Evolutionary conservation across 2,329 filamentous ascomycete genomes (phyloP).

Genomic region (Colletotrichum euphorbiae): DNA sequence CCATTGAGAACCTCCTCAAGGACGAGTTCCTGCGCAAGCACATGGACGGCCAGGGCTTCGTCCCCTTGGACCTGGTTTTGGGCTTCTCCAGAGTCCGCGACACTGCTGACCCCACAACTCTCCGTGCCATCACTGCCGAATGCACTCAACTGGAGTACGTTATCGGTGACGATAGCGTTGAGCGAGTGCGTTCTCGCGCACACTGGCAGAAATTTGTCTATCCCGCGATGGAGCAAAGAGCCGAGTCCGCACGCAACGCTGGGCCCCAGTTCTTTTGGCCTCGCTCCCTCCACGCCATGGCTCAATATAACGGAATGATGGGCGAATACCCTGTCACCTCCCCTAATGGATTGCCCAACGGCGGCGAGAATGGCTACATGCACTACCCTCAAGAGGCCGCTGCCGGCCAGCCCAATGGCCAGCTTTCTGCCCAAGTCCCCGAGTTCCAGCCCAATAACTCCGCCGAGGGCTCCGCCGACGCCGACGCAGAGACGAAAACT

Average conservation of each 20-base stretch:
- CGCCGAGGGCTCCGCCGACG: background rate
- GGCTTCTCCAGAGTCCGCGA: conserved; percentile 87
- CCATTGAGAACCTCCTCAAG: conserved; percentile 93
- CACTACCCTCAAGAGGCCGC: conserved; percentile 38
- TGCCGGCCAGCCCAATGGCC: conserved; percentile 52
- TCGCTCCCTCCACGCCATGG: conserved; percentile 41
- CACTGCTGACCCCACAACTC: conserved; percentile 60
- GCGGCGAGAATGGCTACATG: conserved; percentile 35
- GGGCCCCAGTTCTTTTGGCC: conserved; percentile 64
- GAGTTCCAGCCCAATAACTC: conserved; percentile 64
- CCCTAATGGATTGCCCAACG: conserved; percentile 47
- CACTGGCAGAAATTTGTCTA: conserved; percentile 87
- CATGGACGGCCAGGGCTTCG: conserved; percentile 97
- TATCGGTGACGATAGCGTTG: conserved; percentile 79
- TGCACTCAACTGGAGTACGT: conserved; percentile 81
- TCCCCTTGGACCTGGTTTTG: conserved; percentile 81
- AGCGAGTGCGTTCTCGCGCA: conserved; percentile 79
- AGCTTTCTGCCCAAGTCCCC: conserved; percentile 71
- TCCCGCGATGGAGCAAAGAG: conserved; percentile 75
- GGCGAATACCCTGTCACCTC: conserved; percentile 46
- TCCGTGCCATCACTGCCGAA: conserved; percentile 67
- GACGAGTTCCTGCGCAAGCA: conserved; percentile 88
- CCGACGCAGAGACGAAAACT: conserved; percentile 11
- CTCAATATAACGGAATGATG: conserved; percentile 43
- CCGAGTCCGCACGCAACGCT: conserved; percentile 78